A percentile compares a stretch with the other conserved stretches of the same genome.
phyloP scores from a whole-genome alignment of 352 stramenopile genomes.

The Pythium oligandrum region DNA sequence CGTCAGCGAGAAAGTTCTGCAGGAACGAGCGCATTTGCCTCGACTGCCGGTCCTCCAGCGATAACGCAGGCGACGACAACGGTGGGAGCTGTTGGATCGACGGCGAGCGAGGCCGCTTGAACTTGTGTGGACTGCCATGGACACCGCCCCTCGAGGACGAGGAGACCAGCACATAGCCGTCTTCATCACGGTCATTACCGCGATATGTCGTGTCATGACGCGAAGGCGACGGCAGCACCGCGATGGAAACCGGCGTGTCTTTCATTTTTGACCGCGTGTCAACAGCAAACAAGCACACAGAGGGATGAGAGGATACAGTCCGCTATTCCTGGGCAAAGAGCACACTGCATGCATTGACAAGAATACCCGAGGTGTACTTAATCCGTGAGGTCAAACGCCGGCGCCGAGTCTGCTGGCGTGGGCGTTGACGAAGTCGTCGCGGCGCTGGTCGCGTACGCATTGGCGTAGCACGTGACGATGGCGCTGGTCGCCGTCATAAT shows the following conservation, averaged over 20 bases:
- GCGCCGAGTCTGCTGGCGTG: not conserved
- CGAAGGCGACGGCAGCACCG: no score
- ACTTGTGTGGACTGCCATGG: conserved; percentile 8
- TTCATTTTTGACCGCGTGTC: not conserved
- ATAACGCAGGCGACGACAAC: conserved; percentile 9
- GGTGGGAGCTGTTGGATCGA: no score
- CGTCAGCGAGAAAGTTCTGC: conserved; percentile 86
- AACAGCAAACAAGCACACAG: not conserved
- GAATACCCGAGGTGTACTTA: not conserved
- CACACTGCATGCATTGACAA: no score
- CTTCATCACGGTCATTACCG: conserved; percentile 1
- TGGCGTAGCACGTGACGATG: conserved; percentile 53
- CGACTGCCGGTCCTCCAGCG: conserved; percentile 55
- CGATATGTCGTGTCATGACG: not conserved
- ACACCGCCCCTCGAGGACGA: not conserved
- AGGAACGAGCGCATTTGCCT: conserved; percentile 88
- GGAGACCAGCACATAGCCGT: not conserved
- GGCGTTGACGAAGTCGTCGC: no score
- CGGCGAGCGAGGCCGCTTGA: not conserved
- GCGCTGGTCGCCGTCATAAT: conserved; percentile 74
- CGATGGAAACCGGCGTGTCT: not conserved
- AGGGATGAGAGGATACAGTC: no score
- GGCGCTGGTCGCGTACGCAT: no score
- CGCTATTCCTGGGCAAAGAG: no score
- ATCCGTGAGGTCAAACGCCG: not conserved